Evolutionary conservation across 1,284 basidiomycete species (phyloP), one percentile per base, ranked within the genome.

Genomic region (Melampsora larici-populina): DNA sequence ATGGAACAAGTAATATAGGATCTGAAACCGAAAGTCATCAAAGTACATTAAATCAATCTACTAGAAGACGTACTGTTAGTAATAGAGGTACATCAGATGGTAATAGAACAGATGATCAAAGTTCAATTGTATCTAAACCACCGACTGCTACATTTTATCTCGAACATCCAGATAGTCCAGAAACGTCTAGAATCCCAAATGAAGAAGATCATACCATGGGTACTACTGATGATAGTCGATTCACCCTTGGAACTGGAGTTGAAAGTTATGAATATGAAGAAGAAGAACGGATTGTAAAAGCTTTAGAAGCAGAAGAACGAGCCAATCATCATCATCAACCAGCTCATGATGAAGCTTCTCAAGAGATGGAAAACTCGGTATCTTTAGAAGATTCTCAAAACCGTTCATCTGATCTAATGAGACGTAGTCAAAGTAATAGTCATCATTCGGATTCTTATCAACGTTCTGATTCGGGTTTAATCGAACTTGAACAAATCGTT

Each of bases 211-310:
- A 43, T 36, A 68, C 64, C 21, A 48, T 58, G 15, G 73, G 65
- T 36, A 75, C 73, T 21, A 67, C 65, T n/a, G 73, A 75, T 55
- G 67, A 64, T 62, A 67, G 49, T 77, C 74, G 74, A 48, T 70
- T 68, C 4, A 58, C 46, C 11, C 46, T 69, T 24, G 46, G 74
- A 46, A 26, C 60, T 46, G 66, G 67, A 48, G 67, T 36, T n/a
- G 74, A 77, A 17, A 77, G 74, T 58, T 77, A 77, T 60, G 74
- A 70, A 24, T 77, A 68, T 70, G 66, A 49, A 17, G 66, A 77
- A 24, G 74, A 77, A 40, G 74, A 77, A 51, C n/a, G 46, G 26
- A 77, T 77, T 26, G 74, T 77, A 15, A 69, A 64, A 63, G 74
- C 66, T 7, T 40, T 77, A 8, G 66, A 62, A 33, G 33, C 43